Base-by-base conservation (phyloP, 306 rosid species). In the Dryas drummondii region DNA sequence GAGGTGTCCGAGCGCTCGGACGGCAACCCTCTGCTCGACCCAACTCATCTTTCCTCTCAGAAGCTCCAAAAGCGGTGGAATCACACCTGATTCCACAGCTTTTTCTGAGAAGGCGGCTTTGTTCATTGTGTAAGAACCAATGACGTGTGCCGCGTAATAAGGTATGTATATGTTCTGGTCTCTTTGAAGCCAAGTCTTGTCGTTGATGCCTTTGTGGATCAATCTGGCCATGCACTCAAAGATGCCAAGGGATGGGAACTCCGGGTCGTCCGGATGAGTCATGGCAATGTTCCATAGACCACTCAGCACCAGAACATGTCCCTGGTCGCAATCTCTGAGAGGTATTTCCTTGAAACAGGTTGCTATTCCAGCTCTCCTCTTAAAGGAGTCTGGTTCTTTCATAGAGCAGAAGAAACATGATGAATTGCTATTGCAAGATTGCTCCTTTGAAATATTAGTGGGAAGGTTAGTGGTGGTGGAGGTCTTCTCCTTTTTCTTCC, bases 111-210 rank as follows among this genome's bases (percentile, higher is more conserved):
- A 93, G 73, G 86, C 88, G 4, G 78, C 85, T 68, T 73, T 83
- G 67, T 93, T 86, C 87, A 90, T 87, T 6, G 98, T 93, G 73
- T 90, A 90, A 48, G 98, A 92, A 16, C 98, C 98, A 66, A 92
- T 92, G 9, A 90, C 83, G 54, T 92, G 97, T 46, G 94, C 94
- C 13, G 98, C 94, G 47, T 93, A 93, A 44, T 93, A 93, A 46
- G 98, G 98, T 47, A 89, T 81, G 63, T 89, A 93, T 5, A 89
- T 87, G 76, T 93, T 93, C 76, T 93, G 94, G 58, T 81, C 73
- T 41, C 73, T 76, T 1, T 51, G 82, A 67, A 90, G 92, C 98
- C 98, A 90, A 32, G n/a, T 48, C 4, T 14, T 74, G 72, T 87
- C 76, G 4, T 75, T 76, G 46, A 82, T 50, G 40, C 82, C 91